Percentiles rank a stretch among this genome's conserved stretches.
Evolutionary conservation across 1,284 basidiomycete species (phyloP).

Genomic region (Athelia sp.): DNA sequence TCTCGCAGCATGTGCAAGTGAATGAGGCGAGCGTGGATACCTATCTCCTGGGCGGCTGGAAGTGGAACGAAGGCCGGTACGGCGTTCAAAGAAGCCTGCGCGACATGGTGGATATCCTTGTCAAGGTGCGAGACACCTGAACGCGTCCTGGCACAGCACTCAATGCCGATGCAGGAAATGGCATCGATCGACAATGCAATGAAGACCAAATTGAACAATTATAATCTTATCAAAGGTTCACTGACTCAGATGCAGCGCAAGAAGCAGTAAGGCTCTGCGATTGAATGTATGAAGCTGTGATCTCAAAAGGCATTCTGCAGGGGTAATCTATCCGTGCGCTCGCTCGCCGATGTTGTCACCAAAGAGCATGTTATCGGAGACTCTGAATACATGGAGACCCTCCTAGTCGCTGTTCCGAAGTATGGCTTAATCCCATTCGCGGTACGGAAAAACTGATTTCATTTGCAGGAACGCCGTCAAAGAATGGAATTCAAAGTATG

Average conservation of each 20-base stretch:
- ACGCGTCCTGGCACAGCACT: constrained; percentile 1
- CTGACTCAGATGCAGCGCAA: constrained; percentile 93
- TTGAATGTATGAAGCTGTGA: constrained; percentile 5
- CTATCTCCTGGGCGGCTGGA: constrained; percentile 76
- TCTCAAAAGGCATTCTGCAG: constrained; percentile 35
- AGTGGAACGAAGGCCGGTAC: constrained; percentile 89
- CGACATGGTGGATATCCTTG: constrained; percentile 80
- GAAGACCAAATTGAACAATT: constrained; percentile 87
- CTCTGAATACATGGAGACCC: constrained; percentile 92
- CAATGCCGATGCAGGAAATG: constrained; percentile 63
- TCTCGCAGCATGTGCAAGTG: constrained; percentile 80
- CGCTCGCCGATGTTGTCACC: constrained; percentile 82
- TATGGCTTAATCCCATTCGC: constrained; percentile 26
- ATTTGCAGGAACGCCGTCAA: constrained; percentile 70
- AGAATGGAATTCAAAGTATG: constrained; percentile 89
- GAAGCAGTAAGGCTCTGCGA: constrained; percentile 63
- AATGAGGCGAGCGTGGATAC: constrained; percentile 81
- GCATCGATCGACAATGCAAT: constrained; percentile 84
- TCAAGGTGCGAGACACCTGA: constrained; percentile 53
- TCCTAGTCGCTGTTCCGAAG: constrained; percentile 95
- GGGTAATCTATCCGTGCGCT: constrained; percentile 90
- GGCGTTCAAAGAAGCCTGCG: constrained; percentile 73
- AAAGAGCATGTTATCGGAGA: constrained; percentile 80
- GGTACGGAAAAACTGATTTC: constrained; percentile 18
- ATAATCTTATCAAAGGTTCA: constrained; percentile 93